These are phyloP conservation scores for Usnea hakonensis DNA, from an alignment of 495 filamentous ascomycete species.

Conservation along the genomic window DNA sequence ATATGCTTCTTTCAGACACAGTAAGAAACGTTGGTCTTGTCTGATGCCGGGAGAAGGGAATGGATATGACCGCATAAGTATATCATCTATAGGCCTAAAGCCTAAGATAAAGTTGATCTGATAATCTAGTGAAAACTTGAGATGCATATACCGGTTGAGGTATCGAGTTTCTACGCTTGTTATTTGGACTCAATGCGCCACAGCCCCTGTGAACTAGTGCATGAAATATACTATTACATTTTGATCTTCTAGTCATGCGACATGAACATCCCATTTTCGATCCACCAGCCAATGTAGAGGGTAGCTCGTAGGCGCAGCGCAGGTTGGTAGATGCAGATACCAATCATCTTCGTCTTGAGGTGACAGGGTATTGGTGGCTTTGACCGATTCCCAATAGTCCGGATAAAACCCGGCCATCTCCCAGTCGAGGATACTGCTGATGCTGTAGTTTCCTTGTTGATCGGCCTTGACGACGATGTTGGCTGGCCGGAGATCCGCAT, in stretches of 20 bases:
- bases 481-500: conserved; percentile 32
- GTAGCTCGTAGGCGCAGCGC: conserved; percentile 22
- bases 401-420: conserved; percentile 34
- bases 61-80: too few relatives aligned
- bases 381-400: conserved; percentile 29
- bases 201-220: too few relatives aligned
- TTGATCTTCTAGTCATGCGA: not conserved
- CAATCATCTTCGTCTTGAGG: conserved; percentile 29
- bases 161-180: too few relatives aligned
- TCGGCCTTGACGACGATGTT: conserved; percentile 36
- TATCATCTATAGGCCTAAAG: too few relatives aligned
- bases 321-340: conserved; percentile 29
- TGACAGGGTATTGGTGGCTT: conserved; percentile 28
- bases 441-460: conserved; percentile 24
- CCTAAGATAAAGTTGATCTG: too few relatives aligned
- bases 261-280: conserved; percentile 30
- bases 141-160: too few relatives aligned
- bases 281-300: conserved; percentile 31
- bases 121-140: too few relatives aligned
- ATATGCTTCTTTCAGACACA: too few relatives aligned
- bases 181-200: too few relatives aligned
- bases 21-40: too few relatives aligned
- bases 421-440: conserved; percentile 33
- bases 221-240: too few relatives aligned
- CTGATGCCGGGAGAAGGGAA: too few relatives aligned